Percentiles rank a stretch among this genome's conserved stretches.
Evolutionary conservation across 2,329 filamentous ascomycete genomes (phyloP).

Genomic region (Ophiocordyceps camponoti-leonardi): DNA sequence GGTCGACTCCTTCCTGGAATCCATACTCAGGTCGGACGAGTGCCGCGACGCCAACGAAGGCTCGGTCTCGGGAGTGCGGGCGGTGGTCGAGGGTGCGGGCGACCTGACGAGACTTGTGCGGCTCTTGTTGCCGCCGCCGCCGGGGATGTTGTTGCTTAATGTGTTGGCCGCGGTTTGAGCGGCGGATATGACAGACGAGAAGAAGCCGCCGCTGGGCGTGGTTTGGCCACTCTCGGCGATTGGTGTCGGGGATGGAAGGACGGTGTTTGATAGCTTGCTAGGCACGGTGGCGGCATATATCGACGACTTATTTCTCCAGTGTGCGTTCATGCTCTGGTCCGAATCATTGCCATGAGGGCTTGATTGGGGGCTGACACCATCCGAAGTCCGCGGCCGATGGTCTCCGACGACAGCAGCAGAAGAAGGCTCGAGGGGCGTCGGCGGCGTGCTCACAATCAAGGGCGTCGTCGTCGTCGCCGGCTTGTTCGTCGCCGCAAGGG

Average conservation of each 20-base stretch:
- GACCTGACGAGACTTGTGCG: constrained; percentile 11
- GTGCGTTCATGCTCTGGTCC: constrained; percentile 56
- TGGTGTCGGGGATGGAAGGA: constrained; percentile 58
- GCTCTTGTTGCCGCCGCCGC: constrained; percentile 26
- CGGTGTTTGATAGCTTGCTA: constrained; percentile 74
- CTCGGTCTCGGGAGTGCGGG: constrained; percentile 25
- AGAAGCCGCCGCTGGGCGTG: constrained; percentile 59
- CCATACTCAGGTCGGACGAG: constrained; percentile 17
- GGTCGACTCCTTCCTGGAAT: constrained; percentile 54
- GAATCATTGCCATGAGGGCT: constrained; percentile 39
- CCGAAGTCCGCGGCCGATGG: constrained; percentile 12
- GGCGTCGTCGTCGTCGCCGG: constrained; percentile 28
- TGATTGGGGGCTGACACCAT: constrained; percentile 8
- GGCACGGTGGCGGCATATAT: constrained; percentile 41
- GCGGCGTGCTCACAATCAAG: constrained; percentile 47
- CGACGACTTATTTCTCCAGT: constrained; percentile 34
- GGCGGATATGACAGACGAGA: constrained; percentile 81
- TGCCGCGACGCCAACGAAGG: constrained; percentile 13
- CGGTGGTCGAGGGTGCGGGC: constrained; percentile 7
- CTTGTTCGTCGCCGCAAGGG: constrained; percentile 22
- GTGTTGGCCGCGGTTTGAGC: constrained; percentile 81
- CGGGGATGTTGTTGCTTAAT: constrained; percentile 58
- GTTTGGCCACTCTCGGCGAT: constrained; percentile 48
- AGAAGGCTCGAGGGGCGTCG: constrained; percentile 47
- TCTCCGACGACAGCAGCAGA: constrained; percentile 7